Evolutionary conservation across 78 protist species (phyloP), one percentile per base, ranked within the genome.

Genomic region (Cavenderia fasciculata): DNA sequence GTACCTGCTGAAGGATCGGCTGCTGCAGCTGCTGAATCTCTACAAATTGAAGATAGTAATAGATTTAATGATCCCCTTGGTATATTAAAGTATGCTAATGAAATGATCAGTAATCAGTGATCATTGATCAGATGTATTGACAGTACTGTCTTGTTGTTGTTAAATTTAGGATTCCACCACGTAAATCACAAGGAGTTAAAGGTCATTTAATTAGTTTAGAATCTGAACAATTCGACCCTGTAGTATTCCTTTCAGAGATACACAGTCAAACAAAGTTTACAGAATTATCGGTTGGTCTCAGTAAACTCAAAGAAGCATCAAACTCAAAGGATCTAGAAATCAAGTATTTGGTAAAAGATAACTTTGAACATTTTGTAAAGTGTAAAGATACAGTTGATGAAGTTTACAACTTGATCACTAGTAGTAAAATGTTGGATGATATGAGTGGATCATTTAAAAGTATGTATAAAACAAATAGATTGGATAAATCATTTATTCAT

Each of bases 351-450:
- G 87, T 78, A 16, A 65, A 78, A 65, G 87, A 78, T 23, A 78
- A 78, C 56, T 78, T 78, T 54, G 87, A 78, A 40, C 87, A 78
- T 52, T 78, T 78, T 78, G 75, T 78, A 36, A 78, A 78, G 56
- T 78, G 87, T 65, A 78, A 78, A 78, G 87, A 78, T 65, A 78
- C 87, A 14, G 87, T 78, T 18, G 87, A 78, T 78, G 70, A 65
- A 36, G 68, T 78, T 8, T 78, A 65, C 33, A 38, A 44, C 52
- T 62, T 78, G 23, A 65, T 78, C 5, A 31, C 87, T 27, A n/a
- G 33, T 49, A 65, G 68, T 40, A 41, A 62, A 78, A 78, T 78
- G 75, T 65, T 78, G n/a, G 71, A 78, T 38, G 87, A 78, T 47
- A 78, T 78, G 77, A 78, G 59, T 65, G 36, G 38, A n/a, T 78